Base-by-base conservation (phyloP, 2,329 filamentous ascomycete genomes). In the Fusarium coicis region DNA sequence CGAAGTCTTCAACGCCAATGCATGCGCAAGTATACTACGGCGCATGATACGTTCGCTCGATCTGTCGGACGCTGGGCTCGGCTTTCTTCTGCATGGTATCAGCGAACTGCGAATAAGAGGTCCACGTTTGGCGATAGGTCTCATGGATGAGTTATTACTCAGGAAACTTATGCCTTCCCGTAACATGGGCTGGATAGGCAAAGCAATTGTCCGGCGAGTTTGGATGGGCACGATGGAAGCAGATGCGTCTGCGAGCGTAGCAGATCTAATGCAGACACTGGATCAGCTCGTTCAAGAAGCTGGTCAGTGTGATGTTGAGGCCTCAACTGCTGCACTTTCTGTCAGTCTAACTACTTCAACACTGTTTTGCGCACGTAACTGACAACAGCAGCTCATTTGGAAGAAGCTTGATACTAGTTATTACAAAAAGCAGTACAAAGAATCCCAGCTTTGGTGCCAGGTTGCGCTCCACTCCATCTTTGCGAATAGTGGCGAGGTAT, bases 381-480 rank as follows among this genome's bases (percentile, higher is more conserved):
- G 36, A 77, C 77, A 69, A 34, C 47, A 28, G 16, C 67, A 96
- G 93, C 81, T 97, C 7, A 83, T 97, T 7, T 98, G 95, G 94
- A 96, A 94, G 81, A 88, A 87, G 32, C 85, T 93, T n/a, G 92
- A 95, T 58, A 81, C 85, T 2, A 84, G 85, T 19, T 90, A 89
- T 69, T 82, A 82, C 2, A 85, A 88, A 37, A 83, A 86, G 4
- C 82, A 89, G 21, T 88, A 87, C 61, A 83, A 85, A 5, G 73
- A 84, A 19, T 88, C 92, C 3, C 88, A 92, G 70, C 81, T 84
- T 56, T 98, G 94, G 94, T 97, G 93, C 75, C 85, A 81, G 12
- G 79, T 94, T 23, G 91, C 93, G 2, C 84, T 93, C 18, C 91
- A 95, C 76, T 79, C 84, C 2, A 77, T 93, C 0, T 95, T 98